Conservation (phyloP, 2,329 filamentous ascomycete species). For the Whalleya microplaca region DNA sequence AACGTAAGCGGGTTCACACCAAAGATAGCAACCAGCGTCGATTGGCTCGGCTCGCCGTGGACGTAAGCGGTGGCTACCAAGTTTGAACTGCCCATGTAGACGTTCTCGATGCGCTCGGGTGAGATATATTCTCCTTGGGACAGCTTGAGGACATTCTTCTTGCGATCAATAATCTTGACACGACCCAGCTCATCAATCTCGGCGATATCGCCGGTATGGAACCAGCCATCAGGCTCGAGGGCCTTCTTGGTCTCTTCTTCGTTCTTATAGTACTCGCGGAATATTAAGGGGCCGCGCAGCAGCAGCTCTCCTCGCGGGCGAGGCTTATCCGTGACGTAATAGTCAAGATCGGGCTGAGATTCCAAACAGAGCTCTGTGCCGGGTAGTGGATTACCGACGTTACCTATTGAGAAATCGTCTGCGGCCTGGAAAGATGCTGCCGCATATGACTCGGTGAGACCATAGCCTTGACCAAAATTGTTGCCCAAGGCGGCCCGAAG, state of each 20-base stretch:
- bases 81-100: constrained; percentile 80
- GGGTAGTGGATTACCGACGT: constrained; percentile 75
- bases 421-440: constrained; percentile 70
- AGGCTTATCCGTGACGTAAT: constrained; percentile 84
- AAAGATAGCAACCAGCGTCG: constrained; percentile 82
- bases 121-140: constrained; percentile 98
- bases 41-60: constrained; percentile 85
- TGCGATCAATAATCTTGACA: constrained; percentile 91
- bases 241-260: constrained; percentile 82
- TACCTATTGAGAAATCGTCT: constrained; percentile 75
- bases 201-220: constrained; percentile 92
- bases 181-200: constrained; percentile 83
- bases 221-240: constrained; percentile 90
- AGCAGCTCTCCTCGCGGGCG: constrained; percentile 89
- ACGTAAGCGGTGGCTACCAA: constrained; percentile 83
- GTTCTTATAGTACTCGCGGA: constrained; percentile 89
- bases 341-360: constrained; percentile 94
- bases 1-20: constrained; percentile 86
- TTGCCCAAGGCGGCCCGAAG: constrained; percentile 81
- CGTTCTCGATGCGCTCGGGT: constrained; percentile 94
- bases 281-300: constrained; percentile 77
- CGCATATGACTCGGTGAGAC: constrained; percentile 92
- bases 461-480: constrained; percentile 85
- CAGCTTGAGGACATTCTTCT: constrained; percentile 99
- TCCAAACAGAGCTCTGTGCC: constrained; percentile 76